These are phyloP conservation scores for Aspergillus steynii DNA, from an alignment of 495 filamentous ascomycete genomes.

Conservation along the genomic window DNA sequence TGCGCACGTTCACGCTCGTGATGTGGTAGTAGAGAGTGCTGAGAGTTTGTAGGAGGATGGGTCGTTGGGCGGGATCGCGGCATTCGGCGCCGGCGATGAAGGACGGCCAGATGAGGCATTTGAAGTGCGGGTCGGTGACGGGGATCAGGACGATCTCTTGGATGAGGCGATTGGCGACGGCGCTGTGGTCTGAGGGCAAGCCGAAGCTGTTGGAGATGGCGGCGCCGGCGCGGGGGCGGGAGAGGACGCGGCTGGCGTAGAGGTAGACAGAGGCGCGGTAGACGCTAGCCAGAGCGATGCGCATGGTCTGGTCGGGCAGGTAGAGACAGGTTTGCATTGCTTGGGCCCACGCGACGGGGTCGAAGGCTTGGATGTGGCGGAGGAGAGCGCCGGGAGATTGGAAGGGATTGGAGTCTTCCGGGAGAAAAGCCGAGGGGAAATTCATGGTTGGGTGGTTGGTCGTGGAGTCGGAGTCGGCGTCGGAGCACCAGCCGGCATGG, in stretches of 20 bases:
- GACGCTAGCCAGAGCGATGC: constrained; percentile 42
- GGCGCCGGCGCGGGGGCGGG: constrained; percentile 30
- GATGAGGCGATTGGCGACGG: constrained; percentile 37
- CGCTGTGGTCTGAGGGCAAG: constrained; percentile 36
- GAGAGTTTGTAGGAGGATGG: constrained; percentile 38
- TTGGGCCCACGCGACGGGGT: constrained; percentile 44
- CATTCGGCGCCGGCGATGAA: constrained; percentile 51
- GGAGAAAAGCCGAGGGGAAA: constrained; percentile 28
- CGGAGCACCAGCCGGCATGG: constrained; percentile 43
- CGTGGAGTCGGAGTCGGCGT: constrained; percentile 23
- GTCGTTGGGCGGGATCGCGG: constrained; percentile 33
- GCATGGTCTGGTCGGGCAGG: constrained; percentile 39
- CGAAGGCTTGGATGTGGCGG: constrained; percentile 45
- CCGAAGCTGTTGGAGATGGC: constrained; percentile 30
- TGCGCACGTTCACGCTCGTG: constrained; percentile 47
- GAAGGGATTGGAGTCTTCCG: constrained; percentile 28
- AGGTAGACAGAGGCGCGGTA: constrained; percentile 49
- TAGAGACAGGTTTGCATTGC: constrained; percentile 42
- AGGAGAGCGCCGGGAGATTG: constrained; percentile 39
- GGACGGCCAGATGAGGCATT: constrained; percentile 50
- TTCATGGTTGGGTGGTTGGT: constrained; percentile 31
- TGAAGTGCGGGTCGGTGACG: constrained; percentile 44
- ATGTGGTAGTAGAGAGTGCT: constrained; percentile 40
- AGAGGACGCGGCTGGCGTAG: constrained; percentile 46
- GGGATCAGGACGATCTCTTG: constrained; percentile 40